phyloP scores from a whole-genome alignment of 768 basidiomycete genomes.

The Hysterangium stoloniferum region DNA sequence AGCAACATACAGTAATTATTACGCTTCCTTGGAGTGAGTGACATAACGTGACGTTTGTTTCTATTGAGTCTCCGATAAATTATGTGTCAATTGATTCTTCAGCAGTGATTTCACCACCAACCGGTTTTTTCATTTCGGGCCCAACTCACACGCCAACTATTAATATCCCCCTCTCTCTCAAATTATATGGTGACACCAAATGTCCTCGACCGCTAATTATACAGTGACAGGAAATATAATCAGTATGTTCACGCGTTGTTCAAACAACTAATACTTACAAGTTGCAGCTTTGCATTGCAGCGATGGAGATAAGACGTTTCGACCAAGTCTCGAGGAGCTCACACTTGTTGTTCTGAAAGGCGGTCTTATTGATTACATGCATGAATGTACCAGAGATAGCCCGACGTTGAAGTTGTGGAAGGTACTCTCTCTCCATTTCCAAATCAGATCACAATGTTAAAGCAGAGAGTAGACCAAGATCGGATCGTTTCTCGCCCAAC shows the following conservation, averaged over 20 bases:
- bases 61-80: background rate
- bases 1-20: no score
- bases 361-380: conserved; percentile 4
- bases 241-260: background rate
- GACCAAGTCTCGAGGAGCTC: background rate
- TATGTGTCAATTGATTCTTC: no score
- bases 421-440: background rate
- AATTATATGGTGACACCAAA: background rate
- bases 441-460: no score
- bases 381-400: conserved; percentile 3
- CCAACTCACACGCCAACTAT: background rate
- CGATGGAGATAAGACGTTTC: background rate
- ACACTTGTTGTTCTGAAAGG: background rate
- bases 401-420: conserved; percentile 3
- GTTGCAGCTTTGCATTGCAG: background rate
- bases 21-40: no score
- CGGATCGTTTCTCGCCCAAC: conserved; percentile 5
- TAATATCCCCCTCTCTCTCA: background rate
- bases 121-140: background rate
- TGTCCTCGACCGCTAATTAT: background rate
- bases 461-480: background rate
- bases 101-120: no score
- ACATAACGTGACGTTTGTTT: background rate
- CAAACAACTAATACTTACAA: background rate
- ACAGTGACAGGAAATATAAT: conserved; percentile 1